These are phyloP conservation scores for Serendipita sp. DNA, from an alignment of 768 basidiomycete species.

Conservation along the genomic window DNA sequence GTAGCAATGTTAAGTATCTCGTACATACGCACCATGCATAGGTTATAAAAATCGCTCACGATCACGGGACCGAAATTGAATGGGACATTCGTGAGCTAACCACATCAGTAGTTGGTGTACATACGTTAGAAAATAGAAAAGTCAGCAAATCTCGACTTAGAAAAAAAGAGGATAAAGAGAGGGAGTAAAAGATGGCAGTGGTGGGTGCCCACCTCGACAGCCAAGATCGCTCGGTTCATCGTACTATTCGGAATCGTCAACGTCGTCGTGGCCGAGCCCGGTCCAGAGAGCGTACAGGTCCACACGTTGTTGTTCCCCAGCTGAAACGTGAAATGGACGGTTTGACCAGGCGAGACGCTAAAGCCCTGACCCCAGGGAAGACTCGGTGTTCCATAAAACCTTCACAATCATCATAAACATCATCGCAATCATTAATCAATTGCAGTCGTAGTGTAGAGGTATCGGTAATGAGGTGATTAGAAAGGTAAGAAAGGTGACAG, in stretches of 20 bases:
- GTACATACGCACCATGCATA: too few relatives aligned
- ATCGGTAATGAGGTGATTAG: not conserved
- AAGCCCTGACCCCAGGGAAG: not conserved
- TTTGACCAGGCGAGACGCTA: not conserved
- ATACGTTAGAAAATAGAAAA: not conserved
- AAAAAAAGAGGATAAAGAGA: not conserved
- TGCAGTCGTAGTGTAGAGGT: too few relatives aligned
- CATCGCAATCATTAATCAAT: too few relatives aligned
- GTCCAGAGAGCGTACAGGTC: not conserved
- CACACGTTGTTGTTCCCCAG: not conserved
- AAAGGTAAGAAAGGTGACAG: not conserved
- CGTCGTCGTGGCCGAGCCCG: not conserved
- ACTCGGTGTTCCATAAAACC: conserved; percentile 3
- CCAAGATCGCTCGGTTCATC: not conserved
- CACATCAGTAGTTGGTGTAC: not conserved
- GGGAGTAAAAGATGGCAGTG: too few relatives aligned
- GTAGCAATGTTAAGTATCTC: not conserved
- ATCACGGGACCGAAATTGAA: not conserved
- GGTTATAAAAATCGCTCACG: not conserved
- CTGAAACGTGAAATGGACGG: not conserved
- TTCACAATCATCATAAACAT: not conserved
- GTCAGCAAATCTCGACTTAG: not conserved
- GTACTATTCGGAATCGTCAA: conserved; percentile 1
- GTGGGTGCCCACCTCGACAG: not conserved
- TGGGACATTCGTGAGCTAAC: not conserved